phyloP scores from a whole-genome alignment of 345 rosid genomes.

The Citrus mangshanensis region DNA sequence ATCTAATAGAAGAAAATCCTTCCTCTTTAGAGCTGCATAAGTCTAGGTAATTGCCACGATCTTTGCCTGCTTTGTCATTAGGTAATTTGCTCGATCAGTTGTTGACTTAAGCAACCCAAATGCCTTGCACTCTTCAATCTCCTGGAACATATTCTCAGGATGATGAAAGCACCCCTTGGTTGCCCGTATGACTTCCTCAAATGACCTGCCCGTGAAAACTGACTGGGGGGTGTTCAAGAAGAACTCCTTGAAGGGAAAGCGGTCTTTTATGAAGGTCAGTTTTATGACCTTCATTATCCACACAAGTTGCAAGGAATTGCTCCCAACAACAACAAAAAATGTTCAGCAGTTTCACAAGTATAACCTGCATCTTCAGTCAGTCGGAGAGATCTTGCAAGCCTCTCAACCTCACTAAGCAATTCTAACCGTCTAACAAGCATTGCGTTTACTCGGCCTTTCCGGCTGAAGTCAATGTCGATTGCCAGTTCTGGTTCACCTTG shows the following conservation, averaged over 20 bases:
- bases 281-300: conserved; percentile 61
- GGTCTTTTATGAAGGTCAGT: conserved; percentile 64
- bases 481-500: conserved; percentile 99
- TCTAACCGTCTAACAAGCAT: conserved; percentile 97
- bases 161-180: conserved; percentile 87
- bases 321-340: conserved; percentile 99
- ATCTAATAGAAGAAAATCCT: conserved; percentile 91
- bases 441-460: conserved; percentile 95
- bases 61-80: conserved; percentile 98
- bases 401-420: conserved; percentile 85
- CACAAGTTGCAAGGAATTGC: conserved; percentile 86
- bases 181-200: conserved; percentile 89
- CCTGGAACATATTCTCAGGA: conserved; percentile 87
- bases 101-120: conserved; percentile 98
- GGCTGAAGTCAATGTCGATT: conserved; percentile 91
- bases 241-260: conserved; percentile 88
- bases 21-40: conserved; percentile 95
- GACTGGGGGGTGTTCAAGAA: conserved; percentile 82
- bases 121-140: conserved; percentile 96
- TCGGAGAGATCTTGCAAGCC: conserved; percentile 91
- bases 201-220: conserved; percentile 74
- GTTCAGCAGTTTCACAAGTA: conserved; percentile 97
- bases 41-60: conserved; percentile 99
- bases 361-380: conserved; percentile 97
- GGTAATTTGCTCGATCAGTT: conserved; percentile 96